Evolutionary conservation across 1,284 basidiomycete genomes (phyloP), one percentile per base, ranked within the genome.

Genomic region (Sporisorium iseilematis-ciliati): DNA sequence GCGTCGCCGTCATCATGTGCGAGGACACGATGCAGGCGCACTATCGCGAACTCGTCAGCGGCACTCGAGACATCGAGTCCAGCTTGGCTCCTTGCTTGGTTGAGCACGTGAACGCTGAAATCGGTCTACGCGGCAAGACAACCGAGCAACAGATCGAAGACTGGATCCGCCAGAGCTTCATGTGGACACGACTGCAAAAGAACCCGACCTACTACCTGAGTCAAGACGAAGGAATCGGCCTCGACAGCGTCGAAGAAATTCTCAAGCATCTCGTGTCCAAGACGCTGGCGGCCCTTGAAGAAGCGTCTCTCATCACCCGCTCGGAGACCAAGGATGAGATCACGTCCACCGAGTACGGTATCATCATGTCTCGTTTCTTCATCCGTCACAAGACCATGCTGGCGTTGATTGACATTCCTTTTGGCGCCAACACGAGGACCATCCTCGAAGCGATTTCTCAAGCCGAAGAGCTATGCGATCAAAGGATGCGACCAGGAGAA

Each of bases 401-500:
- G 14, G 52, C 53, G 12, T 57, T 82, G 8, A 59, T 77, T 35
- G 41, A 50, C 12, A 54, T 81, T 6, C 57, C 67, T n/a, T 49
- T 31, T 2, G 38, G 38, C 18, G 61, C 50, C 41, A 53, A 42
- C 23, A 57, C 60, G 10, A 56, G 60, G 16, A 56, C 67, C 1
- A 54, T 82, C 21, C 70, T 82, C 20, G 66, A 75, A 35, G 57
- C 60, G 2, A 31, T 86, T 14, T 61, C 76, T 0, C 50, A 60
- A n/a, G 84, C 85, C 3, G 62, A 74, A 8, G 86, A 86, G 59
- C 83, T 85, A 46, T 49, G 57, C 14, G 78, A 80, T n/a, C 65
- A 84, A 29, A 71, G 85, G 7, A 65, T 86, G 43, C 69, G 86
- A 31, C 67, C 71, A n/a, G 86, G 83, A n/a, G 86, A 86, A 54